phyloP scores from a whole-genome alignment of 1,139 yeast species.

The Wickerhamomyces sp. region DNA sequence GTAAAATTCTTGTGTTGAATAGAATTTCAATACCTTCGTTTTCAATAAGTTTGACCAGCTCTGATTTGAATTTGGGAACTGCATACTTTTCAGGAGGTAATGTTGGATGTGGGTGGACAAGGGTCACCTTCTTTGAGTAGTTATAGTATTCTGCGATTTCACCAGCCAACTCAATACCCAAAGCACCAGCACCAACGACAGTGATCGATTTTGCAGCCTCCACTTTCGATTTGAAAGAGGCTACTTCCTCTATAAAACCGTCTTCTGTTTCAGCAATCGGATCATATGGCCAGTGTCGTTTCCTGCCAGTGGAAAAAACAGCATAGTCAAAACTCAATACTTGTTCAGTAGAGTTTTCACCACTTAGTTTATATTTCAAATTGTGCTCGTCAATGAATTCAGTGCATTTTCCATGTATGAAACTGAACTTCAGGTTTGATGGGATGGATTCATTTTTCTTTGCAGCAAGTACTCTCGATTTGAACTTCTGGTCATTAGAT shows the following conservation, averaged over 20 bases:
- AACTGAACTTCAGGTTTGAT: slow-evolving; percentile 24
- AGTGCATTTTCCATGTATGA: slow-evolving; percentile 39
- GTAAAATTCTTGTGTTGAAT: slow-evolving; percentile 20
- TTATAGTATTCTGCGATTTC: slow-evolving; percentile 25
- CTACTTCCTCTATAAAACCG: slow-evolving; percentile 26
- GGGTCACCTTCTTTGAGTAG: slow-evolving; percentile 19
- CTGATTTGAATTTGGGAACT: slow-evolving; percentile 13
- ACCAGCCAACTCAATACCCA: slow-evolving; percentile 30
- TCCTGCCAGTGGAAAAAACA: slow-evolving; percentile 47
- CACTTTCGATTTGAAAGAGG: slow-evolving; percentile 18
- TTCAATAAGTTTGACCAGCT: slow-evolving; percentile 35
- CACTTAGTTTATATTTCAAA: slow-evolving; percentile 14
- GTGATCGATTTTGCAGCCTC: slow-evolving; percentile 20
- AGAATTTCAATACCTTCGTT: slow-evolving; percentile 32
- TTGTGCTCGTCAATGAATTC: slow-evolving; percentile 30
- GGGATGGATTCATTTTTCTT: slow-evolving; percentile 10
- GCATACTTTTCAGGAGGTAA: slow-evolving; percentile 19
- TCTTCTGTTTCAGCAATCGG: slow-evolving; percentile 33
- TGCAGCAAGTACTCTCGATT: slow-evolving; percentile 21
- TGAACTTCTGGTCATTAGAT: slow-evolving; percentile 31
- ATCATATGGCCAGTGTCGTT: slow-evolving; percentile 51
- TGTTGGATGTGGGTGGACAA: slow-evolving; percentile 25
- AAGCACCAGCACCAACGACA: slow-evolving; percentile 29
- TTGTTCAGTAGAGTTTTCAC: slow-evolving; percentile 16
- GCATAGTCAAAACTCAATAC: slow-evolving; percentile 43